Evolutionary conservation across 345 rosid species (phyloP).

Genomic region (Erucastrum elatum): DNA sequence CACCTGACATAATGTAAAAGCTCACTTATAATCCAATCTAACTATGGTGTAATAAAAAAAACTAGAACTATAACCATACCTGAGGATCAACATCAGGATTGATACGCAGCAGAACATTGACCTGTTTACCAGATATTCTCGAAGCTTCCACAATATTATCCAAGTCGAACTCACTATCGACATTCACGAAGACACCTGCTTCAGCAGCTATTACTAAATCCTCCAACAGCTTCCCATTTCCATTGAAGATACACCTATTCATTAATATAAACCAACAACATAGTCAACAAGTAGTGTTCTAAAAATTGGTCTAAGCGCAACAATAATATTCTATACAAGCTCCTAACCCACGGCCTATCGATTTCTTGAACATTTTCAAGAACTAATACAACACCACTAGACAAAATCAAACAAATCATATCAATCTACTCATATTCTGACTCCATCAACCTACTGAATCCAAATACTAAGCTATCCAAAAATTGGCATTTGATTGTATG

Average conservation of each 20-base stretch:
- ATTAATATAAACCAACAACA: background rate
- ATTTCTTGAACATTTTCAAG: no score
- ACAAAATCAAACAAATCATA: background rate
- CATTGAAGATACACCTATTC: conserved; percentile 90
- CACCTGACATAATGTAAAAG: conserved; percentile 48
- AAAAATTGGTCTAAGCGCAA: no score
- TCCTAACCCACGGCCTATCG: no score
- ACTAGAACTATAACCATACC: conserved; percentile 43
- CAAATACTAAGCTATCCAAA: background rate
- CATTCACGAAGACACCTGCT: conserved; percentile 91
- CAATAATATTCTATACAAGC: no score
- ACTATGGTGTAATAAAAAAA: background rate
- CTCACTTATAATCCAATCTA: background rate
- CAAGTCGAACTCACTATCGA: conserved; percentile 95
- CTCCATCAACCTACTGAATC: background rate
- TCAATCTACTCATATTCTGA: background rate
- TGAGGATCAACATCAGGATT: conserved; percentile 99
- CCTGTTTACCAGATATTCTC: conserved; percentile 77
- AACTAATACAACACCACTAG: background rate
- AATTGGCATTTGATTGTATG: background rate
- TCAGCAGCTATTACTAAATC: conserved; percentile 92
- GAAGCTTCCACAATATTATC: conserved; percentile 86
- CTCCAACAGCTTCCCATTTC: conserved; percentile 89
- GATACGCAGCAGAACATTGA: conserved; percentile 90
- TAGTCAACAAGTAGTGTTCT: background rate